Conservation (phyloP, 2,329 filamentous ascomycete genomes). For the Lanzia echinophila region DNA sequence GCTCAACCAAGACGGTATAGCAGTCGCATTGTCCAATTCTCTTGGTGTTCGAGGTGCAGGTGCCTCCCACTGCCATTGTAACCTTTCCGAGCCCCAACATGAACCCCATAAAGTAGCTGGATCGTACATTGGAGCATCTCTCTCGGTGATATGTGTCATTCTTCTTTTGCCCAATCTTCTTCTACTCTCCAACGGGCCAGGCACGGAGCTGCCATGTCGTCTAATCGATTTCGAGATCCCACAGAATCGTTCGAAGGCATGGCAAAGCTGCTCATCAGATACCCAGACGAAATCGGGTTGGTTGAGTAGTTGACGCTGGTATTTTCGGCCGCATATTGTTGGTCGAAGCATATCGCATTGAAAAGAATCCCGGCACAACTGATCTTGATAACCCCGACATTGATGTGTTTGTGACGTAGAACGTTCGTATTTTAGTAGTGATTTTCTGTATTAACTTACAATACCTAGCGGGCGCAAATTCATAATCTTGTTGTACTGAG, state of each 20-base stretch:
- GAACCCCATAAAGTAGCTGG: slow-evolving; percentile 18
- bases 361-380: slow-evolving; percentile 4
- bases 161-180: slow-evolving; percentile 29
- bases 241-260: slow-evolving; percentile 43
- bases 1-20: slow-evolving; percentile 20
- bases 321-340: slow-evolving; percentile 44
- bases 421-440: background rate
- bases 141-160: slow-evolving; percentile 26
- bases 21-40: background rate
- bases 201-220: slow-evolving; percentile 31
- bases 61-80: slow-evolving; percentile 28
- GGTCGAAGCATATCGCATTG: slow-evolving; percentile 39
- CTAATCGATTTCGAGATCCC: slow-evolving; percentile 25
- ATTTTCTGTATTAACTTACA: background rate
- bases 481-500: background rate
- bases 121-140: slow-evolving; percentile 13
- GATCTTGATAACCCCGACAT: slow-evolving; percentile 9
- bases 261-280: slow-evolving; percentile 47
- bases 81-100: slow-evolving; percentile 21
- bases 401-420: background rate
- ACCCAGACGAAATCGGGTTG: slow-evolving; percentile 49
- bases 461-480: background rate
- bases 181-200: slow-evolving; percentile 30
- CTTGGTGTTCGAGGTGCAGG: slow-evolving; percentile 18
- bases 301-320: slow-evolving; percentile 36